A percentile compares a stretch with the other conserved stretches of the same genome.
Evolutionary conservation across 2,329 filamentous ascomycete species (phyloP).

Genomic region (Drechslerella stenobrocha): DNA sequence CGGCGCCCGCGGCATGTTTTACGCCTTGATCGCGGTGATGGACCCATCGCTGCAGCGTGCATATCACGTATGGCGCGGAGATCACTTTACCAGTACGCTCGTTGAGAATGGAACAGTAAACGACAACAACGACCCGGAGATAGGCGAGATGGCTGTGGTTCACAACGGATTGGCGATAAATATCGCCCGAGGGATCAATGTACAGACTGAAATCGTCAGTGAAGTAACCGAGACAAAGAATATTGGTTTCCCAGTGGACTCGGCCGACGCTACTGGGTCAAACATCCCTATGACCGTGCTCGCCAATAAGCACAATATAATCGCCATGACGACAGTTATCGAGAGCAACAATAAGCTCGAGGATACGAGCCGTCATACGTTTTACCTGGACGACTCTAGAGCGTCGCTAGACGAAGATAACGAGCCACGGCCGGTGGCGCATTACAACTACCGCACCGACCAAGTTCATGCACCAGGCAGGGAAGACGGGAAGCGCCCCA

Average conservation of each 20-base stretch:
- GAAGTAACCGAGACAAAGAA: conserved; percentile 48
- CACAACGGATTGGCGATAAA: conserved; percentile 1
- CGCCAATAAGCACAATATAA: conserved; percentile 13
- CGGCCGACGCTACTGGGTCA: neutral
- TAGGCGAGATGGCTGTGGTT: conserved; percentile 20
- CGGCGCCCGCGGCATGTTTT: conserved; percentile 50
- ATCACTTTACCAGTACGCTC: conserved; percentile 20
- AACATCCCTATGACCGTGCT: conserved; percentile 31
- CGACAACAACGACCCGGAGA: conserved; percentile 36
- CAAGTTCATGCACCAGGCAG: conserved; percentile 1
- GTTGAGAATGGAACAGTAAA: conserved; percentile 27
- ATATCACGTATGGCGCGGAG: conserved; percentile 47
- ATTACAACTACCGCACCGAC: conserved; percentile 3
- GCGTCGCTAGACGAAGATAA: conserved; percentile 27
- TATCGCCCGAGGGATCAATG: conserved; percentile 47
- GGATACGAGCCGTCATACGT: conserved; percentile 23
- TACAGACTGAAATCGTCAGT: conserved; percentile 50
- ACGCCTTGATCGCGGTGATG: conserved; percentile 49
- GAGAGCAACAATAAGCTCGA: conserved; percentile 33
- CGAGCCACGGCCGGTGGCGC: conserved; percentile 12
- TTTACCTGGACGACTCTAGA: conserved; percentile 19
- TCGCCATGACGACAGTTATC: conserved; percentile 30
- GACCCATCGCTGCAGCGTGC: conserved; percentile 50
- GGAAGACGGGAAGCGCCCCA: conserved; percentile 18
- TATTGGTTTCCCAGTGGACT: conserved; percentile 12